These are phyloP conservation scores for Solanum aculeatissimum DNA, from an alignment of 305 asterid genomes.

Conservation along the genomic window DNA sequence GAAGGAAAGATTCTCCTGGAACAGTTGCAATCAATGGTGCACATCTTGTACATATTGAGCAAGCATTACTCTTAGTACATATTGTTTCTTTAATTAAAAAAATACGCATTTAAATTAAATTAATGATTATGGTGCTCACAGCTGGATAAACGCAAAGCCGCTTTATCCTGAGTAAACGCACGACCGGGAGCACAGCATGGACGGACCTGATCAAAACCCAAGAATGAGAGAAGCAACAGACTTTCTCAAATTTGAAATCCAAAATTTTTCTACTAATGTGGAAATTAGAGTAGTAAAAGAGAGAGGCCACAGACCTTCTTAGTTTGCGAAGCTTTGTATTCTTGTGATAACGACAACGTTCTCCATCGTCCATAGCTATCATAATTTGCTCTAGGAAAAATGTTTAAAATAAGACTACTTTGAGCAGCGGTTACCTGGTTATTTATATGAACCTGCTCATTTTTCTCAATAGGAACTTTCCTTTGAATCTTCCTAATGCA, in stretches of 20 bases:
- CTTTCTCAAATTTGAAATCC: no score
- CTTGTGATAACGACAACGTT: background rate
- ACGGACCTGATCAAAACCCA: background rate
- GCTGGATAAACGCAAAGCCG: background rate
- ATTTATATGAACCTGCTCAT: no score
- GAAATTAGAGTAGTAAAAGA: no score
- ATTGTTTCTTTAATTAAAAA: no score
- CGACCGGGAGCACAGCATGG: background rate
- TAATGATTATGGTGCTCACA: background rate
- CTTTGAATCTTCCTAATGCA: background rate
- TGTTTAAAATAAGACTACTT: background rate
- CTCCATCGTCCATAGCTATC: background rate
- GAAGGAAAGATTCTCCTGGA: background rate
- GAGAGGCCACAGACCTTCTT: background rate
- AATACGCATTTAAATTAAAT: background rate
- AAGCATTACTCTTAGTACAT: no score
- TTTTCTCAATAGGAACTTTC: background rate
- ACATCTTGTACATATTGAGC: no score
- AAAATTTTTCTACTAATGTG: no score
- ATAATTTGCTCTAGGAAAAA: background rate
- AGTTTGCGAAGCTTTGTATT: background rate
- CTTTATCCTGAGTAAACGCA: background rate
- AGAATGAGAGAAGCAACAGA: background rate
- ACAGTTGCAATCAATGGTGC: background rate
- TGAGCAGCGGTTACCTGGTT: no score